These are phyloP conservation scores for Hordeum pubiflorum DNA, from an alignment of 202 grass and related monocot genomes.

Conservation along the genomic window DNA sequence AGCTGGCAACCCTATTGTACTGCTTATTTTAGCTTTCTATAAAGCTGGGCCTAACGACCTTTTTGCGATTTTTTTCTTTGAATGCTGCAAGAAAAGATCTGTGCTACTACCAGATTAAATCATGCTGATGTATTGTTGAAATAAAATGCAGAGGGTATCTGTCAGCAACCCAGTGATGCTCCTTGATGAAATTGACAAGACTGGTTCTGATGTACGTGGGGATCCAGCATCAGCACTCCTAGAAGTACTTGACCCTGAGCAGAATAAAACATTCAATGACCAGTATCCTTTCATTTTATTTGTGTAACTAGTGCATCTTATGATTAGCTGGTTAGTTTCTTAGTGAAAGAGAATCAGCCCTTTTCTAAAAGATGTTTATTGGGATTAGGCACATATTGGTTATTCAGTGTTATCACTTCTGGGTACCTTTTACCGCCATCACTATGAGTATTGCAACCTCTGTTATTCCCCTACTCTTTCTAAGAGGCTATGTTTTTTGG, in stretches of 20 bases:
- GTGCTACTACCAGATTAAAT: neutral
- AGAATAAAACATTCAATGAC: slow-evolving; percentile 91
- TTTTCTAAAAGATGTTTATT: neutral
- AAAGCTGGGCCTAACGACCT: neutral
- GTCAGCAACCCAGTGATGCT: slow-evolving; percentile 97
- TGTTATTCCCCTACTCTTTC: neutral
- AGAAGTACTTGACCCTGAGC: slow-evolving; percentile 99
- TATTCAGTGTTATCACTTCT: neutral
- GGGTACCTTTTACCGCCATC: neutral
- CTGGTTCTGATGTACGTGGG: slow-evolving; percentile 93
- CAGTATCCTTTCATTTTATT: slow-evolving; percentile 79
- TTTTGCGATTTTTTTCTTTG: neutral
- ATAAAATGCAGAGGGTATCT: slow-evolving; percentile 72
- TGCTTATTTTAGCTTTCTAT: neutral
- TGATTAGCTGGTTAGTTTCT: slow-evolving; percentile 15
- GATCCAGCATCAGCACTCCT: slow-evolving; percentile 96
- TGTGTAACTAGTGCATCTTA: slow-evolving; percentile 3
- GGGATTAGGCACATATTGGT: neutral
- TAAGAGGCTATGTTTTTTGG: neutral
- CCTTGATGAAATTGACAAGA: slow-evolving; percentile 99
- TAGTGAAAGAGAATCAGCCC: neutral
- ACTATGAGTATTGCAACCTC: neutral
- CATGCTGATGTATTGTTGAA: slow-evolving; percentile 3
- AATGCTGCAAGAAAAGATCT: neutral
- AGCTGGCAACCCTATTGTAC: neutral